Evolutionary conservation across 352 stramenopile genomes (phyloP).

Genomic region (Lagenidium sp.): DNA sequence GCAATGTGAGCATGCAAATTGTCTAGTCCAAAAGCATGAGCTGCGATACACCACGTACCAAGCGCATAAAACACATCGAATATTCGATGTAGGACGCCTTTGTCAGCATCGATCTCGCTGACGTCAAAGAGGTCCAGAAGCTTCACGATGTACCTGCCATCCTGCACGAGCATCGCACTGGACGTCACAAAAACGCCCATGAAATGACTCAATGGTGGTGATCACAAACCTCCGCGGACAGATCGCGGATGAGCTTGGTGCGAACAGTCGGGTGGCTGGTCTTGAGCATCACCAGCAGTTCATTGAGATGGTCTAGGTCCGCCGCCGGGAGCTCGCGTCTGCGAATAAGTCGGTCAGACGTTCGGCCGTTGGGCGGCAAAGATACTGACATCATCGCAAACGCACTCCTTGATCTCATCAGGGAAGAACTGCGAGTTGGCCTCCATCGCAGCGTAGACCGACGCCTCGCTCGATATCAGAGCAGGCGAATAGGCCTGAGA

Average conservation of each 20-base stretch:
- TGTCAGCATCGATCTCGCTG: conserved; percentile 55
- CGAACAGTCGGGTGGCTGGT: conserved; percentile 42
- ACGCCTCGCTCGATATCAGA: too few relatives aligned
- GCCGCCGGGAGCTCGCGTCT: conserved; percentile 54
- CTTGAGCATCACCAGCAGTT: conserved; percentile 55
- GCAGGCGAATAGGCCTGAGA: too few relatives aligned
- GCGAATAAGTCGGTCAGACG: neutral
- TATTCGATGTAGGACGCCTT: conserved; percentile 42
- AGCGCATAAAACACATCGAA: conserved; percentile 75
- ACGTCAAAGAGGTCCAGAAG: conserved; percentile 69
- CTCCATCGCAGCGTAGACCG: neutral
- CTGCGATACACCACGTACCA: conserved; percentile 15
- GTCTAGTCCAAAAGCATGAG: neutral
- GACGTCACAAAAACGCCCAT: neutral
- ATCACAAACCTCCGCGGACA: conserved; percentile 28
- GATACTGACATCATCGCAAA: too few relatives aligned
- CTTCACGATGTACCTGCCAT: conserved; percentile 67
- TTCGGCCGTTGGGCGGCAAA: too few relatives aligned
- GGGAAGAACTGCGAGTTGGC: neutral
- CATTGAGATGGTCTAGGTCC: conserved; percentile 53
- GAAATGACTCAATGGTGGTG: too few relatives aligned
- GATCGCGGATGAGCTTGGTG: conserved; percentile 34
- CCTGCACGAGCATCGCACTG: conserved; percentile 10
- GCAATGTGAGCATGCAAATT: neutral
- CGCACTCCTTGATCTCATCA: neutral